Percentiles rank a stretch among this genome's conserved stretches.
Evolutionary conservation across 768 basidiomycete species (phyloP).

Genomic region (Wakefieldia striispora): DNA sequence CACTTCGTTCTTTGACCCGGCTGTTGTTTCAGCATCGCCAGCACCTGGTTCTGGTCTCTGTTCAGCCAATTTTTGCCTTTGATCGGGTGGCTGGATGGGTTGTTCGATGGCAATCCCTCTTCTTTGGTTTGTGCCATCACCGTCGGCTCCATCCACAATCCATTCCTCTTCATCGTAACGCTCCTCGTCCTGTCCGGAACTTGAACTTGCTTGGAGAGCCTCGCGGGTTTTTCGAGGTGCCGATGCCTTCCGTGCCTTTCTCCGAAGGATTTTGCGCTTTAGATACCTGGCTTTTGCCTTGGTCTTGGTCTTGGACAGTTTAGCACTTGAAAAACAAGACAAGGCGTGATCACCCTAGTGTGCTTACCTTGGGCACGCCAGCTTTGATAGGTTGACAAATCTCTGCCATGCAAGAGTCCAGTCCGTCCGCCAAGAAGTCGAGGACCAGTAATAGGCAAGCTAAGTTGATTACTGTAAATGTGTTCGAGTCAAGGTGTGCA

Average conservation of each 20-base stretch:
- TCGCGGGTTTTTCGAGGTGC: constrained; percentile 26
- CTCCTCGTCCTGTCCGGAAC: constrained; percentile 26
- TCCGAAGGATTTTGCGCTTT: constrained; percentile 65
- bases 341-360: neutral
- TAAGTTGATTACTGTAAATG: no score
- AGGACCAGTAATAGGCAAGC: no score
- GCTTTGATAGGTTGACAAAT: neutral
- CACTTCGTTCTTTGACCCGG: constrained; percentile 1
- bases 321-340: neutral
- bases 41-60: constrained; percentile 22
- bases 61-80: constrained; percentile 40
- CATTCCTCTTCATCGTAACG: constrained; percentile 12
- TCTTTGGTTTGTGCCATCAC: constrained; percentile 8
- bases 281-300: constrained; percentile 73
- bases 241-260: constrained; percentile 47
- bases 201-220: constrained; percentile 12
- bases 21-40: neutral
- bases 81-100: constrained; percentile 36
- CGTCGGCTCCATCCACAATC: constrained; percentile 17
- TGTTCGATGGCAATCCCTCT: constrained; percentile 5
- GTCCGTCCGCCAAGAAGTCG: no score
- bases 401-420: constrained; percentile 7
- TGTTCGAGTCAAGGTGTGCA: neutral
- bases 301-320: constrained; percentile 50
- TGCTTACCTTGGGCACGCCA: constrained; percentile 21